Evolutionary conservation across 2,329 filamentous ascomycete species (phyloP).

Genomic region (Scytalidium sp.): DNA sequence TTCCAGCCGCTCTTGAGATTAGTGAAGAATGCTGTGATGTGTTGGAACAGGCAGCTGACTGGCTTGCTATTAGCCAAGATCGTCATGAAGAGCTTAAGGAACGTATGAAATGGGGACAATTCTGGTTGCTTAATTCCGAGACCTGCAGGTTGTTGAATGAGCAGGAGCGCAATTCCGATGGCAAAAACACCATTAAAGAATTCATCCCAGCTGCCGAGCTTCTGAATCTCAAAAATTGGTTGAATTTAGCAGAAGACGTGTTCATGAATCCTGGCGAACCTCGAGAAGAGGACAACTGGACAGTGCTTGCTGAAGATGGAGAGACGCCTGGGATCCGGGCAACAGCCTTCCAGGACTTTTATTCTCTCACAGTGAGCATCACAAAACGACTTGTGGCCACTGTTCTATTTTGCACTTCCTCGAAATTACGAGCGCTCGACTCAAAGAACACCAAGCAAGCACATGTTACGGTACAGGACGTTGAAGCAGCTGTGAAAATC

Average conservation of each 20-base stretch:
- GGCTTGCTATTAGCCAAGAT: constrained; percentile 63
- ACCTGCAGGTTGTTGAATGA: constrained; percentile 16
- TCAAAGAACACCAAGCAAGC: constrained; percentile 25
- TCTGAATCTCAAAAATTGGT: constrained; percentile 58
- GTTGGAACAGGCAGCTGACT: constrained; percentile 67
- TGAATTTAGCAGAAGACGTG: constrained; percentile 59
- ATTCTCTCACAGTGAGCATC: constrained; percentile 63
- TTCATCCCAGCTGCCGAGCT: constrained; percentile 50
- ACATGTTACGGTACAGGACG: constrained; percentile 31
- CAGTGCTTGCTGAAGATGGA: constrained; percentile 45
- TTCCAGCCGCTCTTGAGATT: constrained; percentile 73
- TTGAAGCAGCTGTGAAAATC: constrained; percentile 50
- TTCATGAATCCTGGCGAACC: constrained; percentile 70
- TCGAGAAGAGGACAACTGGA: constrained; percentile 66
- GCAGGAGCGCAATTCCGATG: constrained; percentile 12
- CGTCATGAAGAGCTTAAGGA: constrained; percentile 59
- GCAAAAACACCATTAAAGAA: constrained; percentile 24
- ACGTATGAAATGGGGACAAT: constrained; percentile 53
- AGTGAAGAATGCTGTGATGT: constrained; percentile 60
- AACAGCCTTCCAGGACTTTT: constrained; percentile 74
- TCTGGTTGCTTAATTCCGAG: constrained; percentile 60
- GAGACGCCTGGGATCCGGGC: constrained; percentile 68
- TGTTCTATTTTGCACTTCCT: constrained; percentile 66
- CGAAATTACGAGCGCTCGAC: constrained; percentile 54
- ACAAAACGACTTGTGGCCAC: constrained; percentile 70